A percentile compares a stretch with the other conserved stretches of the same genome.
These are phyloP conservation scores for Blepharisma undulans DNA, from an alignment of 169 alveolate species.

Conservation along the genomic window DNA sequence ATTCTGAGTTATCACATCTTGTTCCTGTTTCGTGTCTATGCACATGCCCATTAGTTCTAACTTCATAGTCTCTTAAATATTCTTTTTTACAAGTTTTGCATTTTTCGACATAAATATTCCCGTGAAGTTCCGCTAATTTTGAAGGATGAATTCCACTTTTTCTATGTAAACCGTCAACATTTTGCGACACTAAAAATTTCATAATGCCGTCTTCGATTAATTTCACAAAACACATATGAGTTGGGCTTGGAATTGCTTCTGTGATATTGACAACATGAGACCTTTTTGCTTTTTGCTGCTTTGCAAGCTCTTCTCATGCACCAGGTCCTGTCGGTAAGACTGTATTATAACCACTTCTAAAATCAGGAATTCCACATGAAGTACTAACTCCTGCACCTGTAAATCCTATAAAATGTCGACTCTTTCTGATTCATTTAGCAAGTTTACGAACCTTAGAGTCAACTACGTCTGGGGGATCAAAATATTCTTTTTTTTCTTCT, in stretches of 20 bases:
- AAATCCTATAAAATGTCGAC: conserved; percentile 74
- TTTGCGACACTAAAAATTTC: conserved; percentile 73
- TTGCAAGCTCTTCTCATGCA: conserved; percentile 70
- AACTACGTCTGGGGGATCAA: conserved; percentile 74
- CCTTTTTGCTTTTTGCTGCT: conserved; percentile 38
- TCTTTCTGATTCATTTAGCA: conserved; percentile 53
- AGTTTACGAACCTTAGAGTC: conserved; percentile 57
- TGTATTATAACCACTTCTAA: conserved; percentile 74
- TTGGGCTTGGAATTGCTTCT: conserved; percentile 70
- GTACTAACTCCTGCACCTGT: conserved; percentile 88
- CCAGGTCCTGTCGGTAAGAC: conserved; percentile 79
- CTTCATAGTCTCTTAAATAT: conserved; percentile 73
- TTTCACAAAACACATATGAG: conserved; percentile 79
- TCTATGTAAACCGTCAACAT: conserved; percentile 82
- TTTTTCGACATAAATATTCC: conserved; percentile 76
- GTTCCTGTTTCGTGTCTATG: conserved; percentile 72
- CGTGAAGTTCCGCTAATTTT: conserved; percentile 79
- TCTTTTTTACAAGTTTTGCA: conserved; percentile 74
- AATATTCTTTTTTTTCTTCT: conserved; percentile 77
- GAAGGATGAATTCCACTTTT: conserved; percentile 76
- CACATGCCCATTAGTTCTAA: conserved; percentile 68
- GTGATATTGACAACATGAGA: conserved; percentile 31
- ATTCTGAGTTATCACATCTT: conserved; percentile 72
- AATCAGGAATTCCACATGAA: conserved; percentile 86
- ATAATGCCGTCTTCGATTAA: conserved; percentile 58